phyloP scores from a whole-genome alignment of 768 basidiomycete species.

The Lactifluus pinguis region DNA sequence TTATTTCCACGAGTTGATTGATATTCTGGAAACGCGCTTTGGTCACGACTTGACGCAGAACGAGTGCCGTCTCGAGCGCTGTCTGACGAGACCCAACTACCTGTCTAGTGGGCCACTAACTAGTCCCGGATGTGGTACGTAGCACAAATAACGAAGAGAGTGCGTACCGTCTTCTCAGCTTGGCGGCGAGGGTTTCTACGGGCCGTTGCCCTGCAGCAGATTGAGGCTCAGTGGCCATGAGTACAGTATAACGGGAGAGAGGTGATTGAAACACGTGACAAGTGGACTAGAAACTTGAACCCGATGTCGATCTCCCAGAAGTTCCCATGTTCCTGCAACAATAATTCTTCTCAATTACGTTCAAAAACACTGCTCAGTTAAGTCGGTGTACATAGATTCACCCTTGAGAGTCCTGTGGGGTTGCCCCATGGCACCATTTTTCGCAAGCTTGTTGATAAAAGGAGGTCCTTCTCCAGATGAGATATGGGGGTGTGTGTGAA shows the following conservation, averaged over 20 bases:
- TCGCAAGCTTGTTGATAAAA: neutral
- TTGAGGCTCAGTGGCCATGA: constrained; percentile 36
- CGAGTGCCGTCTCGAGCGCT: constrained; percentile 80
- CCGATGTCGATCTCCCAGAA: neutral
- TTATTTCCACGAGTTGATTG: constrained; percentile 71
- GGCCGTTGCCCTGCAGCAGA: constrained; percentile 40
- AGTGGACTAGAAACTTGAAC: neutral
- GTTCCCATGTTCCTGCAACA: neutral
- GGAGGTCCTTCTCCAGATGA: neutral
- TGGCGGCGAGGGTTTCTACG: constrained; percentile 63
- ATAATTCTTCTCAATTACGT: neutral
- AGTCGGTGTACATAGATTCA: neutral
- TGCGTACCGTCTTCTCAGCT: constrained; percentile 60
- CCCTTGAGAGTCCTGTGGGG: neutral
- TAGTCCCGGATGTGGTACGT: constrained; percentile 12
- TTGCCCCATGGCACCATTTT: neutral
- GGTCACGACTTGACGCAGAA: constrained; percentile 84
- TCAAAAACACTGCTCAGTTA: neutral
- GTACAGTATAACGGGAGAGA: neutral
- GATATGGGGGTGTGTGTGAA: neutral
- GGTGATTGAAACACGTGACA: neutral
- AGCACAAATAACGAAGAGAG: neutral
- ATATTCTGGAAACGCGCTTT: constrained; percentile 81
- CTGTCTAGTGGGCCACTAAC: constrained; percentile 44
- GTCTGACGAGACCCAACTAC: constrained; percentile 85